phyloP scores from a whole-genome alignment of 345 rosid species.

The Salix purpurea region DNA sequence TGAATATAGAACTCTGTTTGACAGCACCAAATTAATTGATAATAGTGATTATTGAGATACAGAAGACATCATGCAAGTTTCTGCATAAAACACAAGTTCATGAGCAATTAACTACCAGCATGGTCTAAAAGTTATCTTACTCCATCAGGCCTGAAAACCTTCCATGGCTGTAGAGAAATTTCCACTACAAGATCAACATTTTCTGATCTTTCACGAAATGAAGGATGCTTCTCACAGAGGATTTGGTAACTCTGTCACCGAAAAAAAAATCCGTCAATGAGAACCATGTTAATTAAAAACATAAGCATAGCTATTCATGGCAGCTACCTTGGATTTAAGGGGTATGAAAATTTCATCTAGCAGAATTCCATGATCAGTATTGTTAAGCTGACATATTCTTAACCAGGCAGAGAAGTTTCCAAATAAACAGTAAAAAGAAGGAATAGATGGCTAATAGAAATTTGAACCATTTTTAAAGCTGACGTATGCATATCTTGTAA shows the following conservation, averaged over 20 bases:
- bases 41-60: neutral
- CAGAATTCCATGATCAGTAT: too few species aligned
- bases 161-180: slow-evolving; percentile 97
- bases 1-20: neutral
- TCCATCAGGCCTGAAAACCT: slow-evolving; percentile 93
- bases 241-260: slow-evolving; percentile 73
- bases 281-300: neutral
- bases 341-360: too few species aligned
- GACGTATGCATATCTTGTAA: neutral
- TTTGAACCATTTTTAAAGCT: neutral
- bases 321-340: too few species aligned
- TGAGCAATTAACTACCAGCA: neutral
- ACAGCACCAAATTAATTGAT: neutral
- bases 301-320: neutral
- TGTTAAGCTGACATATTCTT: too few species aligned
- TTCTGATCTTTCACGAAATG: slow-evolving; percentile 92
- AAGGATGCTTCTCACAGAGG: slow-evolving; percentile 83
- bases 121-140: slow-evolving; percentile 35
- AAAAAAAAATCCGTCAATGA: slow-evolving; percentile 18
- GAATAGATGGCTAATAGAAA: neutral
- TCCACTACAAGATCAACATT: slow-evolving; percentile 93
- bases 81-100: neutral
- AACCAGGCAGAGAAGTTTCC: too few species aligned
- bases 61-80: neutral
- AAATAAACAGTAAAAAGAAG: too few species aligned